phyloP scores from a whole-genome alignment of 345 rosid species.

The Bretschneidera sinensis region DNA sequence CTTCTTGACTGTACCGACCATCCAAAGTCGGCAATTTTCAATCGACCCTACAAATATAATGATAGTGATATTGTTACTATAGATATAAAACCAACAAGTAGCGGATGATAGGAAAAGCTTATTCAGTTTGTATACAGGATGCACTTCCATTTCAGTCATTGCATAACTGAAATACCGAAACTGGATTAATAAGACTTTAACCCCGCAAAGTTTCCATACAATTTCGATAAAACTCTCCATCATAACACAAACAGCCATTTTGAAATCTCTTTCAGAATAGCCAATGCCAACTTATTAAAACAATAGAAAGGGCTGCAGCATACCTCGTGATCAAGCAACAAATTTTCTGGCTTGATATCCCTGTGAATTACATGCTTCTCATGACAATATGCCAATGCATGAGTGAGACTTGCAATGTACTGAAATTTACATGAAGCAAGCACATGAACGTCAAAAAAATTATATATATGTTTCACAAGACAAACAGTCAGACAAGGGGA shows the following conservation, averaged over 20 bases:
- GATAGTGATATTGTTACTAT: not conserved
- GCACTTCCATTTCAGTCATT: too few relatives aligned
- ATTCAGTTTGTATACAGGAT: too few relatives aligned
- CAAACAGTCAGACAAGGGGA: not conserved
- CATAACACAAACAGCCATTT: too few relatives aligned
- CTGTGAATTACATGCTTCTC: conserved; percentile 91
- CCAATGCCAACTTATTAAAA: too few relatives aligned
- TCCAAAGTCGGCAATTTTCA: conserved; percentile 94
- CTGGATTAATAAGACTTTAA: too few relatives aligned
- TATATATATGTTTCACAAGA: not conserved
- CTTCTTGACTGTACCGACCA: conserved; percentile 96
- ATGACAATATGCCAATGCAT: conserved; percentile 88
- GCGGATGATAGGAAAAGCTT: not conserved
- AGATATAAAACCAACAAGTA: not conserved
- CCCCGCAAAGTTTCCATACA: too few relatives aligned
- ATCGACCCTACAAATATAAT: conserved; percentile 54
- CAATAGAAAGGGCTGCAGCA: not conserved
- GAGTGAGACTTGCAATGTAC: conserved; percentile 87
- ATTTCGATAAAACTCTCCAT: too few relatives aligned
- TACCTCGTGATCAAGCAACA: conserved; percentile 97
- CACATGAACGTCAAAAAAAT: not conserved
- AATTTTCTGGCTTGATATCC: conserved; percentile 94
- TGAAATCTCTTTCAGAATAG: too few relatives aligned
- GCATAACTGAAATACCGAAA: too few relatives aligned
- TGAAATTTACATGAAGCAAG: conserved; percentile 24